phyloP scores from a whole-genome alignment of 176 grass and related monocot species.

The Stipa capillata region DNA sequence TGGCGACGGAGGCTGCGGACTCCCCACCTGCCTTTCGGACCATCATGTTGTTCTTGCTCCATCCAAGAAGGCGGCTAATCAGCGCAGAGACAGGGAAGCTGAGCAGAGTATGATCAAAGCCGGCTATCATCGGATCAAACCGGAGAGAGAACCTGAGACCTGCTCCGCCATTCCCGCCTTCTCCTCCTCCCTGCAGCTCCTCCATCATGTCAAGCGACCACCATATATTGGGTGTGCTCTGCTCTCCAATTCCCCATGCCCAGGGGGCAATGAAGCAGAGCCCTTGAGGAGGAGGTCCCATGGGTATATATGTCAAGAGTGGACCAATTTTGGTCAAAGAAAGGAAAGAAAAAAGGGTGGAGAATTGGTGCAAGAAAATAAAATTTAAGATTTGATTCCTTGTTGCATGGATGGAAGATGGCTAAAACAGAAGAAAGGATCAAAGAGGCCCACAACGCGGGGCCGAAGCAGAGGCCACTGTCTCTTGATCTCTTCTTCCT shows the following conservation, averaged over 20 bases:
- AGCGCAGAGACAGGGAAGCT: conserved; percentile 26
- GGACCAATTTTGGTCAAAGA: neutral
- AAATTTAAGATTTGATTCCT: conserved; percentile 13
- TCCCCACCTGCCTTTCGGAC: neutral
- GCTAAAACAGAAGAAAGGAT: conserved; percentile 24
- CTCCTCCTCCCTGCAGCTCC: neutral
- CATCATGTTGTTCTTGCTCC: neutral
- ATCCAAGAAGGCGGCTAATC: conserved; percentile 11
- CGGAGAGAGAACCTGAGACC: conserved; percentile 22
- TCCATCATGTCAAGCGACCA: conserved; percentile 13
- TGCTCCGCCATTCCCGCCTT: neutral
- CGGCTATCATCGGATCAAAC: conserved; percentile 5
- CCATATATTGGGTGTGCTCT: neutral
- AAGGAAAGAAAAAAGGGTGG: neutral
- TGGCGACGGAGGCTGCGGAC: neutral
- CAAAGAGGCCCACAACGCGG: conserved; percentile 3
- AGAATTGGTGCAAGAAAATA: neutral
- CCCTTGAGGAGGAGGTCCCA: conserved; percentile 2
- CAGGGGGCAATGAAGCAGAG: conserved; percentile 4
- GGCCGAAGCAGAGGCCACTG: conserved; percentile 28
- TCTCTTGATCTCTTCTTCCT: neutral
- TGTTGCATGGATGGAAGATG: conserved; percentile 17
- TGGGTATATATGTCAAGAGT: conserved; percentile 27
- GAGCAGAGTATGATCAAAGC: neutral
- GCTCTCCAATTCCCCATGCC: conserved; percentile 25